Evolutionary conservation across 2,329 filamentous ascomycete genomes (phyloP).

Genomic region (Camillea tinctor): DNA sequence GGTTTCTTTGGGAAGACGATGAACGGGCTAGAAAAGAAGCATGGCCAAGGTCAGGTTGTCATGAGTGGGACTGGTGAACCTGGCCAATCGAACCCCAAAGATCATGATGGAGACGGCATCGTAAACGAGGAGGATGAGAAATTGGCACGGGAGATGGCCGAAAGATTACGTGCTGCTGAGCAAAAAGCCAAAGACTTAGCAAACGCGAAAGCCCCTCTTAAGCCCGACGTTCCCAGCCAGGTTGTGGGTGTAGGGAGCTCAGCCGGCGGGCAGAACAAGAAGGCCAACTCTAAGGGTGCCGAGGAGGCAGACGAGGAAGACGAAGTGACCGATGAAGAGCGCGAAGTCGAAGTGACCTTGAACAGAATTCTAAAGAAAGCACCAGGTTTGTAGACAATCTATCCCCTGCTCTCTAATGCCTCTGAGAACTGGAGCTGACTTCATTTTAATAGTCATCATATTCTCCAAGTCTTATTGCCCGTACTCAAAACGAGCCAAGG

Average conservation of each 20-base stretch:
- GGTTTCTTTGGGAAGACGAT: conserved; percentile 63
- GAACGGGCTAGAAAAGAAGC: conserved; percentile 48
- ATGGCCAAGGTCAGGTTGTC: conserved; percentile 37
- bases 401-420: not conserved
- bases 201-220: conserved; percentile 63
- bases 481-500: conserved; percentile 81
- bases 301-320: conserved; percentile 35
- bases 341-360: conserved; percentile 68
- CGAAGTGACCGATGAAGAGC: conserved; percentile 56
- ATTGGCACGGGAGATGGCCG: conserved; percentile 54
- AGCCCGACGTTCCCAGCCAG: conserved; percentile 57
- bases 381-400: conserved; percentile 61
- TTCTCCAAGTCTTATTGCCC: conserved; percentile 96
- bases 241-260: conserved; percentile 60
- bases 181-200: conserved; percentile 66
- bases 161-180: conserved; percentile 67
- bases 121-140: conserved; percentile 56
- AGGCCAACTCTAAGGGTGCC: conserved; percentile 34
- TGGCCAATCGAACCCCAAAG: conserved; percentile 40
- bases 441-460: conserved; percentile 80
- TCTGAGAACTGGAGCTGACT: conserved; percentile 4
- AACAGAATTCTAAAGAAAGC: conserved; percentile 79
- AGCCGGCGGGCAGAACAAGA: conserved; percentile 49
- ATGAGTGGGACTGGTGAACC: conserved; percentile 39
- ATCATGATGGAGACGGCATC: conserved; percentile 55